Conservation (phyloP, 768 basidiomycete species). For the Leucosporidium scottii region DNA sequence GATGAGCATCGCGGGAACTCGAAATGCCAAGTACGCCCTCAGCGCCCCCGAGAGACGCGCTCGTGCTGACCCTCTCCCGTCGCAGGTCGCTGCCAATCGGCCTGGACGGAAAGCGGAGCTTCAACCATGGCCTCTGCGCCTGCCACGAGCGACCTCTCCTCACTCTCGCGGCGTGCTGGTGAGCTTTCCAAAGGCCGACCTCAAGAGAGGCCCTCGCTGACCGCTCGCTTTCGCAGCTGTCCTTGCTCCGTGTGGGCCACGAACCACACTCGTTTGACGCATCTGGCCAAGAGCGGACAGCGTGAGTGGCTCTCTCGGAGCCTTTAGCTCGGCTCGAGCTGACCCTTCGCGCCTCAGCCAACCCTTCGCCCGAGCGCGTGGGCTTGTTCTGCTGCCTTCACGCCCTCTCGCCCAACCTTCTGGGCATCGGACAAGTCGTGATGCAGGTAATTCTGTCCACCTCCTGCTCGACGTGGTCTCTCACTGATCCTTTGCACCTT, state of each 20-base stretch:
- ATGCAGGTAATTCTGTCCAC: background rate
- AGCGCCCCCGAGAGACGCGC: too few species aligned
- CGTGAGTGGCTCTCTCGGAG: background rate
- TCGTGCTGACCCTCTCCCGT: too few species aligned
- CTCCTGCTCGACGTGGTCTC: too few species aligned
- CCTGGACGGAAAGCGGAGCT: conserved; percentile 22
- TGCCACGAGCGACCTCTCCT: conserved; percentile 13
- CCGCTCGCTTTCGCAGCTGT: conserved; percentile 6
- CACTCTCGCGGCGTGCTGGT: conserved; percentile 13
- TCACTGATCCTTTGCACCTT: too few species aligned
- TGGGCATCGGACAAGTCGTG: conserved; percentile 24
- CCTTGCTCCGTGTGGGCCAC: conserved; percentile 21
- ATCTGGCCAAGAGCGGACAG: conserved; percentile 9
- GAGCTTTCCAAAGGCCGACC: background rate
- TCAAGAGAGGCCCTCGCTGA: background rate
- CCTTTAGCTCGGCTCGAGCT: background rate
- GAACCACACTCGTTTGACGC: conserved; percentile 10
- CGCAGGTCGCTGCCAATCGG: conserved; percentile 5
- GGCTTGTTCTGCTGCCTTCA: conserved; percentile 25
- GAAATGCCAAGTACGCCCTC: conserved; percentile 14
- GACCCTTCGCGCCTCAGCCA: conserved; percentile 7
- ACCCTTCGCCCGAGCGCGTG: conserved; percentile 6
- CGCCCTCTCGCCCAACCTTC: conserved; percentile 12
- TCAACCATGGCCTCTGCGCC: conserved; percentile 14
- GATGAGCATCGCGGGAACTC: conserved; percentile 13